Percentiles rank a stretch among this genome's conserved stretches.
Conservation (phyloP, 1,284 basidiomycete species). For the Malassezia equina region DNA sequence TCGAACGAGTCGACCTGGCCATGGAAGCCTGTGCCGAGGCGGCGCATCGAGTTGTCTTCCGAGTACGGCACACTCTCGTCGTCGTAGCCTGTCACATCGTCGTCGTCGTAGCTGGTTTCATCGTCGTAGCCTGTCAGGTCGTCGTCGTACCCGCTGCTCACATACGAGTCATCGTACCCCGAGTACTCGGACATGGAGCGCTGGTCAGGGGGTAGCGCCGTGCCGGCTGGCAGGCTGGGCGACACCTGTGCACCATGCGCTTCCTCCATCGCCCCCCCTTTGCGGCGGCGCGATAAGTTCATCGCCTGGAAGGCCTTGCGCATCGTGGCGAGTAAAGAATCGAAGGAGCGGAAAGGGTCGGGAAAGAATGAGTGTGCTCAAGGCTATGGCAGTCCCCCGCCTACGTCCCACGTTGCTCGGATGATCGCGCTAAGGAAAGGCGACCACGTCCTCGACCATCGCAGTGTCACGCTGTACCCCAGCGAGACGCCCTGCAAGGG, state of each 20-base stretch:
- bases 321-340: neutral
- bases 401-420: neutral
- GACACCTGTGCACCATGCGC: neutral
- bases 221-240: neutral
- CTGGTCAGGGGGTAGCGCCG: neutral
- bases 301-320: constrained; percentile 16
- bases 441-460: neutral
- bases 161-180: neutral
- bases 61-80: neutral
- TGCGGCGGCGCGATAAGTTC: constrained; percentile 3
- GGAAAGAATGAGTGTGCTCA: neutral
- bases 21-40: neutral
- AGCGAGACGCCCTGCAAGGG: neutral
- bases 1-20: neutral
- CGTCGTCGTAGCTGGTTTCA: neutral
- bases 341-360: neutral
- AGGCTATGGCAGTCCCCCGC: neutral
- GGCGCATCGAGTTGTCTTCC: neutral
- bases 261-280: neutral
- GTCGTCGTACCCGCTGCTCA: neutral
- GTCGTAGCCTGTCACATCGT: neutral
- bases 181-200: neutral
- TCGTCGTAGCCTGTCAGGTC: constrained; percentile 1
- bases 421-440: neutral
- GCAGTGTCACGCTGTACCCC: neutral